Percentiles rank a stretch among this genome's conserved stretches.
Conservation (phyloP, 2,329 filamentous ascomycete genomes). For the Colletotrichum gloeosporioides region DNA sequence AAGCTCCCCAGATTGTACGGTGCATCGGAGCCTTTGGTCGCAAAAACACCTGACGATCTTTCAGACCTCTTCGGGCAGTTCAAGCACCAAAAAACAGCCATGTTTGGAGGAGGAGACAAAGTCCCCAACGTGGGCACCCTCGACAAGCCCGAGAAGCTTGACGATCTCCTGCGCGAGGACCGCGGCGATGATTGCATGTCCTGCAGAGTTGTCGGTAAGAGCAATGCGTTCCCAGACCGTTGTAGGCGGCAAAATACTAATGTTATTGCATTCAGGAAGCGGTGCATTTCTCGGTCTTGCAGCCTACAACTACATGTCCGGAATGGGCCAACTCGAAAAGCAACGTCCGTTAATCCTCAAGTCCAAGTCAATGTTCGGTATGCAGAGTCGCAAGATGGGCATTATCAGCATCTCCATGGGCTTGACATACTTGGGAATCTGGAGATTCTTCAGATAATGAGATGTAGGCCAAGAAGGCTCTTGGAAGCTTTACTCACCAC, state of each 20-base stretch:
- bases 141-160: constrained; percentile 66
- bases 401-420: constrained; percentile 72
- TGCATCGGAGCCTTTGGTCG: background rate
- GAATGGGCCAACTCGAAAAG: constrained; percentile 72
- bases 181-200: constrained; percentile 70
- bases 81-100: constrained; percentile 24
- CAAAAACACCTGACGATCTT: background rate
- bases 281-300: constrained; percentile 78
- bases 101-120: constrained; percentile 49
- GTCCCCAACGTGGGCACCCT: constrained; percentile 57
- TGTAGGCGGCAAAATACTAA: background rate
- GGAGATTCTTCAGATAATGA: constrained; percentile 64
- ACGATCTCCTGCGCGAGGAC: constrained; percentile 62
- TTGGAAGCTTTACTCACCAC: background rate
- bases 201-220: constrained; percentile 74
- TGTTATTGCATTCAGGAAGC: constrained; percentile 58
- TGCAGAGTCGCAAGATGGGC: constrained; percentile 71
- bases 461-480: background rate
- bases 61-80: background rate
- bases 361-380: constrained; percentile 74
- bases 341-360: constrained; percentile 70
- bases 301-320: constrained; percentile 78
- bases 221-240: background rate
- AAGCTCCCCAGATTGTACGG: background rate
- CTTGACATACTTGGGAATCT: constrained; percentile 74